phyloP scores from a whole-genome alignment of 768 basidiomycete species.

The Trametopsis cervina region DNA sequence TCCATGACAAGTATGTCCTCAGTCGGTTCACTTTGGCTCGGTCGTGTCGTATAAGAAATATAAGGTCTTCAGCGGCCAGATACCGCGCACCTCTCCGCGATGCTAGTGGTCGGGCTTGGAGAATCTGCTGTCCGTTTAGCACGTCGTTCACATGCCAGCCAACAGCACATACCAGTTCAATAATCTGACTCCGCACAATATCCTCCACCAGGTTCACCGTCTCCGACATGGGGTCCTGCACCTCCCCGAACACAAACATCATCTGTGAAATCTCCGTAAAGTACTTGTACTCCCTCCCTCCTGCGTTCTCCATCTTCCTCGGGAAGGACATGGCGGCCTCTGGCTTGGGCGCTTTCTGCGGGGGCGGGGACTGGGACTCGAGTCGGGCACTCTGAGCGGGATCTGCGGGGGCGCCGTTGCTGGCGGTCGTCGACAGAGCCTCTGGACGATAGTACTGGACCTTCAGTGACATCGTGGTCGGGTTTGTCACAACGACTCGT shows the following conservation, averaged over 20 bases:
- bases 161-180: slow-evolving; percentile 63
- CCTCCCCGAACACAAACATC: slow-evolving; percentile 98
- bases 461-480: not conserved
- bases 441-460: not conserved
- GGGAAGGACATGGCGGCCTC: slow-evolving; percentile 11
- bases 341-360: not conserved
- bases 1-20: slow-evolving; percentile 92
- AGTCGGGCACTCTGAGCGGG: not conserved
- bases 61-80: slow-evolving; percentile 88
- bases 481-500: not conserved
- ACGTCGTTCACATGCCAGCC: not conserved
- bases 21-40: slow-evolving; percentile 90
- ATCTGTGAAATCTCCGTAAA: slow-evolving; percentile 91
- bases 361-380: not conserved
- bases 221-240: slow-evolving; percentile 81
- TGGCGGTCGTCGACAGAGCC: not conserved
- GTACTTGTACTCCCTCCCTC: slow-evolving; percentile 72
- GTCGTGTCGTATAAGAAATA: slow-evolving; percentile 94
- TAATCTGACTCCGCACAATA: slow-evolving; percentile 83
- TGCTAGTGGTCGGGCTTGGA: slow-evolving; percentile 83
- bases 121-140: slow-evolving; percentile 47
- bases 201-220: slow-evolving; percentile 95
- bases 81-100: slow-evolving; percentile 79
- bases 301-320: slow-evolving; percentile 15
- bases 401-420: not conserved